These are phyloP conservation scores for Plasmopara viticola DNA, from an alignment of 352 stramenopile species.

Conservation along the genomic window DNA sequence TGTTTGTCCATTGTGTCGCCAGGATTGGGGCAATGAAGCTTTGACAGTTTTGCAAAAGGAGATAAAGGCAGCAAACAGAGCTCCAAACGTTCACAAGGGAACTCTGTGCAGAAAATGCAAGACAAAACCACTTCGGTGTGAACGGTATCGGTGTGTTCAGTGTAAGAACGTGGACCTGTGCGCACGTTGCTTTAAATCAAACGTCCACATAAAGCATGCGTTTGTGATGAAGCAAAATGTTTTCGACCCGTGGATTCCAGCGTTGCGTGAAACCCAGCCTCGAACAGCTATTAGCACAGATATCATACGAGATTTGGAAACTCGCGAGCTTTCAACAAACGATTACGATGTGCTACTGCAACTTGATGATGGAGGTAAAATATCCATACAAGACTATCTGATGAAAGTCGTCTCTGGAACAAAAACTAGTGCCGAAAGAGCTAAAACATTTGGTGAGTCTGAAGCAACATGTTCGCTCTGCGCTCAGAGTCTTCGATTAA, in stretches of 20 bases:
- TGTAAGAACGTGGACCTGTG: conserved; percentile 77
- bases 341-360: conserved; percentile 78
- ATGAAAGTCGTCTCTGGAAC: conserved; percentile 44
- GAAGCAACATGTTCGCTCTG: conserved; percentile 44
- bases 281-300: conserved; percentile 25
- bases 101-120: conserved; percentile 64
- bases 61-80: conserved; percentile 63
- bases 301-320: conserved; percentile 56
- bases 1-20: conserved; percentile 74
- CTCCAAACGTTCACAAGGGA: conserved; percentile 70
- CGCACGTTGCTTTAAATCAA: conserved; percentile 65
- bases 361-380: conserved; percentile 51
- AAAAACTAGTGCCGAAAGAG: conserved; percentile 33
- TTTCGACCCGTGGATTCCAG: conserved; percentile 51
- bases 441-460: conserved; percentile 43
- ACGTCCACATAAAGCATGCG: conserved; percentile 52
- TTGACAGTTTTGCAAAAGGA: conserved; percentile 62
- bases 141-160: conserved; percentile 75
- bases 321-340: conserved; percentile 72
- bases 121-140: conserved; percentile 64
- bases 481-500: conserved; percentile 53
- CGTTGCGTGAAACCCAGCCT: conserved; percentile 27
- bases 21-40: conserved; percentile 69
- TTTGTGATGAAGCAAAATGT: conserved; percentile 73
- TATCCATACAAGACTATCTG: conserved; percentile 67